These are phyloP conservation scores for Ustilago loliicola DNA, from an alignment of 1,284 basidiomycete genomes.

Conservation along the genomic window DNA sequence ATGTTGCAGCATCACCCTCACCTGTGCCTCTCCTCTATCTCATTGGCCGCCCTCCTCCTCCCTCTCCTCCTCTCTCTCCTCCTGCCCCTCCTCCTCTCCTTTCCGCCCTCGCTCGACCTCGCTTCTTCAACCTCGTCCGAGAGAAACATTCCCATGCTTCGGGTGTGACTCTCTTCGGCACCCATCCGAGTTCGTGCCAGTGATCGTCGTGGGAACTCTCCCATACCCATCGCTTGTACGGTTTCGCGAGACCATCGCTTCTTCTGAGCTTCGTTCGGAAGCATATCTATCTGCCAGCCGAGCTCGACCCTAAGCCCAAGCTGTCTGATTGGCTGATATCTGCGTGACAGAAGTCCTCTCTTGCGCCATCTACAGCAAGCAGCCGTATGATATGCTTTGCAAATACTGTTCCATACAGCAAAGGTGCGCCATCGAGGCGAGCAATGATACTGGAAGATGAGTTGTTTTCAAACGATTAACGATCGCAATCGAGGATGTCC, in stretches of 20 bases:
- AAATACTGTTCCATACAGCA: not conserved
- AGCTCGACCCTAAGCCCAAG: slow-evolving; percentile 12
- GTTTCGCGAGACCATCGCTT: slow-evolving; percentile 12
- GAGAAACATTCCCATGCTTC: slow-evolving; percentile 5
- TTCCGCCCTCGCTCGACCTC: not conserved
- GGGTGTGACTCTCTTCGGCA: slow-evolving; percentile 3
- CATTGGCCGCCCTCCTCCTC: not conserved
- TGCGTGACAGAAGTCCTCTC: not conserved
- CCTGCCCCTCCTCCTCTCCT: not conserved
- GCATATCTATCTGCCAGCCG: not conserved
- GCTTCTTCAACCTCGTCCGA: not conserved
- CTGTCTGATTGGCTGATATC: slow-evolving; percentile 12
- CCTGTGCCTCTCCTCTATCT: not conserved
- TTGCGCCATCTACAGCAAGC: not conserved
- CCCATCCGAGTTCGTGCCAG: not conserved
- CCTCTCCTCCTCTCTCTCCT: not conserved
- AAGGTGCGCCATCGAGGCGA: not conserved
- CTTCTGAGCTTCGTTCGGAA: not conserved
- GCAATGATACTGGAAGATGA: not conserved
- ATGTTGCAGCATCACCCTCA: not conserved
- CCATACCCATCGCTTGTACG: slow-evolving; percentile 17
- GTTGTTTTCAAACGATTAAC: not conserved
- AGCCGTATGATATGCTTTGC: not conserved
- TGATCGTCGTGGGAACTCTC: slow-evolving; percentile 21
- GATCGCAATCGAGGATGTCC: not conserved